Evolutionary conservation across 1,284 basidiomycete genomes (phyloP), one percentile per base, ranked within the genome.

Genomic region (Ustilago lituana): DNA sequence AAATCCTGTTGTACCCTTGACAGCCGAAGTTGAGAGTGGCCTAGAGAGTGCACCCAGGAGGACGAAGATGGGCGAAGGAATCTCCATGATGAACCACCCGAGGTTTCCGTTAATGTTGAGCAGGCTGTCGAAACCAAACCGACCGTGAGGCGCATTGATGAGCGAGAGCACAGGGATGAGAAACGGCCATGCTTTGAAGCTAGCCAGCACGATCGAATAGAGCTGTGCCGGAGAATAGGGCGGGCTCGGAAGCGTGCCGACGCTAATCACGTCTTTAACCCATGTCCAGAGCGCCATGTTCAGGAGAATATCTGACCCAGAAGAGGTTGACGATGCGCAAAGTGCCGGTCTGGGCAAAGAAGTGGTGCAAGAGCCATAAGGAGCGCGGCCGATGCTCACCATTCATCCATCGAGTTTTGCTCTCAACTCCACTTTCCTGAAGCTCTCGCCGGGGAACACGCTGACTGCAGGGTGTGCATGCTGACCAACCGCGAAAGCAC

Each of bases 51-150:
- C 41, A 32, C 68, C 45, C 19, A 72, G 61, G 19, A 67, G 40
- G 77, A 91, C 89, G n/a, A 80, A 74, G 66, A 88, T 50, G 7
- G 92, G 91, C 3, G 91, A 87, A n/a, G 90, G 85, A 37, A 91
- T 84, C 82, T 95, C 93, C 92, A 94, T 94, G 45, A 87, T 36
- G 23, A 92, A 89, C 92, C 93, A 94, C 27, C 89, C 85, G 6
- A 82, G n/a, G 54, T 84, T 84, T 10, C 84, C 85, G 41, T 66
- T 66, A 52, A 72, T 44, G 46, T 72, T 72, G 59, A 72, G 59
- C 40, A 72, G 46, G 50, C 64, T 66, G 23, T 72, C 69, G 35
- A 59, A 63, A 2, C 55, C 55, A 77, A 94, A 94, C 0, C 90
- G 86, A 10, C 92, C 92, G 80, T 93, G 93, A 0, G 89, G 89